Percentiles rank a stretch among this genome's conserved stretches.
These are phyloP conservation scores for Agarophyton chilense DNA, from an alignment of 23 red algal genomes.

Conservation along the genomic window DNA sequence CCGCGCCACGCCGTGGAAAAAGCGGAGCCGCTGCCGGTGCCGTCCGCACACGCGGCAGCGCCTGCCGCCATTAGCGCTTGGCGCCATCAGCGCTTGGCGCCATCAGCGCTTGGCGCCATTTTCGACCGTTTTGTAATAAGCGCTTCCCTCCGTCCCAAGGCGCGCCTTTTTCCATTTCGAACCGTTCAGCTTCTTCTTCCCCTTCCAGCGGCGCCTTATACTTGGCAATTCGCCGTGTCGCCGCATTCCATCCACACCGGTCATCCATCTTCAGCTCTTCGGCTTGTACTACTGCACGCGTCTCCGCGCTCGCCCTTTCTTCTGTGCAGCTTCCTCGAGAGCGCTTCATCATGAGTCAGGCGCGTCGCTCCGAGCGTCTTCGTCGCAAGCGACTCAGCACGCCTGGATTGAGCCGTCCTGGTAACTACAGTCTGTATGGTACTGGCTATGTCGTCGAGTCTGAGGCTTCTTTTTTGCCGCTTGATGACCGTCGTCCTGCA, in stretches of 20 bases:
- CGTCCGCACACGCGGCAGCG: background rate
- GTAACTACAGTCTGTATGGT: conserved; percentile 48
- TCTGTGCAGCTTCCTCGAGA: background rate
- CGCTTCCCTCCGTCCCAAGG: background rate
- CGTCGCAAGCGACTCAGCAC: conserved; percentile 53
- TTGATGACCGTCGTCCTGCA: background rate
- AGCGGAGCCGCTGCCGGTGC: background rate
- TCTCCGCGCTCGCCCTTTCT: background rate
- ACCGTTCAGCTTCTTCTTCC: background rate
- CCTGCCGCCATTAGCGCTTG: background rate
- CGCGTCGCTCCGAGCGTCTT: conserved; percentile 58
- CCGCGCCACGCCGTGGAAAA: too few relatives aligned
- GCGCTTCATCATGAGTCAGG: conserved; percentile 19
- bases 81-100: background rate
- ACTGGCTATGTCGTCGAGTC: conserved; percentile 55
- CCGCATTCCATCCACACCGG: too few relatives aligned
- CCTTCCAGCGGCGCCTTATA: too few relatives aligned
- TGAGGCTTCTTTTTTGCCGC: conserved; percentile 53
- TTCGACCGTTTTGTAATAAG: conserved; percentile 2
- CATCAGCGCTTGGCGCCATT: conserved; percentile 22
- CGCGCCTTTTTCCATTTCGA: background rate
- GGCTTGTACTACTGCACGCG: background rate
- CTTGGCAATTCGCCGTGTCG: too few relatives aligned
- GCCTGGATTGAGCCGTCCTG: conserved; percentile 31
- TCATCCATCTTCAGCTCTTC: background rate